phyloP scores from a whole-genome alignment of 1,284 basidiomycete genomes.

The Ceratobasidium sp. region DNA sequence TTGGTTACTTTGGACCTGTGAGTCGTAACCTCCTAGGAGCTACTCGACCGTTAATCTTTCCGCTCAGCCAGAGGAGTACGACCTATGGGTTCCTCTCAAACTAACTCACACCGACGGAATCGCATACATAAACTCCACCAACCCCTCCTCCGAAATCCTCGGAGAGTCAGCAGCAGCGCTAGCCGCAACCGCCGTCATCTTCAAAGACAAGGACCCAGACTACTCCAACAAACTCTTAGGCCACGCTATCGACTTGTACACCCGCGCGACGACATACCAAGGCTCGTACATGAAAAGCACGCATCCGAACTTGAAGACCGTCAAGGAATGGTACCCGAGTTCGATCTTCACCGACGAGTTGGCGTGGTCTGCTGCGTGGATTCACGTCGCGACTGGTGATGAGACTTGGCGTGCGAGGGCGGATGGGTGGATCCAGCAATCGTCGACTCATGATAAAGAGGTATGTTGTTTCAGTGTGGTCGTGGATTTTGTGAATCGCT shows the following conservation, averaged over 20 bases:
- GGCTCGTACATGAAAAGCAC: conserved; percentile 48
- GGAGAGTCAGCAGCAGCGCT: conserved; percentile 47
- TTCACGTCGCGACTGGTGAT: conserved; percentile 48
- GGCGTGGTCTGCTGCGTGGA: conserved; percentile 48
- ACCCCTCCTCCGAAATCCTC: conserved; percentile 49
- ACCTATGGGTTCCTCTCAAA: conserved; percentile 45
- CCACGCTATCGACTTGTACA: conserved; percentile 47
- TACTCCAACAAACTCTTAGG: conserved; percentile 46
- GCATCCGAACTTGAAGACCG: conserved; percentile 47
- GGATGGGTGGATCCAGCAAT: conserved; percentile 44
- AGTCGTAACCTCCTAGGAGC: not conserved
- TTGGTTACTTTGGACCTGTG: conserved; percentile 49
- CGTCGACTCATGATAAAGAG: conserved; percentile 44
- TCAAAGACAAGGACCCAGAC: conserved; percentile 38
- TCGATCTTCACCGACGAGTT: conserved; percentile 47
- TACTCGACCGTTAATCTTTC: no score
- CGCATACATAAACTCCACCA: conserved; percentile 49
- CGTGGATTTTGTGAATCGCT: not conserved
- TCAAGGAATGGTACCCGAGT: conserved; percentile 50
- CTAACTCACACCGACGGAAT: conserved; percentile 47
- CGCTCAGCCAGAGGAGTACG: conserved; percentile 48
- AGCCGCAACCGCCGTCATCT: conserved; percentile 49
- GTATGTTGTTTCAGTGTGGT: not conserved
- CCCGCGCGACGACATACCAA: conserved; percentile 46
- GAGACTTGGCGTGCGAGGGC: conserved; percentile 41